Evolutionary conservation across 345 rosid species (phyloP), one percentile per base, ranked within the genome.

Genomic region (Melaleuca quinquenervia): DNA sequence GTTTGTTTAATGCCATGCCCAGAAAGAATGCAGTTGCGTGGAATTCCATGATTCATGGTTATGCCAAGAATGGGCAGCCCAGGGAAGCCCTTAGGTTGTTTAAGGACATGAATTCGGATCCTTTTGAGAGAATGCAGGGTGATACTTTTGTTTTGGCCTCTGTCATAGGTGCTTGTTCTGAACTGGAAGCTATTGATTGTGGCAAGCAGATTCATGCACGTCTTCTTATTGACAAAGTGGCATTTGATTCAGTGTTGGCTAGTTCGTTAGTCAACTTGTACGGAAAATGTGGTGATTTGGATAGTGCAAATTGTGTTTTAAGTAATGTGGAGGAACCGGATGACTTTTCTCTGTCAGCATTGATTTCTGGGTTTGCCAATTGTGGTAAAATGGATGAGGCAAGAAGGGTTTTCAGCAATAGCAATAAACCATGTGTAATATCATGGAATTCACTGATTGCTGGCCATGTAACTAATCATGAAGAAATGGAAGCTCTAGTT

Each of bases 371-470:
- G 50, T 95, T 92, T 87, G 96, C 98, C 22, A 90, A 82, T 56
- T 85, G 86, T 86, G 96, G 98, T 74, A 92, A 90, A 80, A 91
- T 93, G 87, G 83, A 52, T 76, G 95, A 94, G 86, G 94, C 97
- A 7, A 91, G 91, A 88, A 88, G 88, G 84, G 54, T 94, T 82
- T 93, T 96, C 84, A 84, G 89, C 60, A 88, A 50, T 86, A 91
- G n/a, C 60, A 87, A 76, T 76, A 89, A 88, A 84, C 88, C 88
- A 52, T 90, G 95, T 82, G 88, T 88, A 22, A 91, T 88, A 86
- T 54, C 94, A 16, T 96, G 98, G 98, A 96, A 96, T 90, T 94
- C 97, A 41, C 89, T 96, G 93, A 93, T 96, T 60, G 93, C 97
- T 11, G 97, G 98, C 32, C 91, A 92, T 85, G 90, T 95, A 88